Evolutionary conservation across 345 rosid species (phyloP).

Genomic region (Mercurialis annua): DNA sequence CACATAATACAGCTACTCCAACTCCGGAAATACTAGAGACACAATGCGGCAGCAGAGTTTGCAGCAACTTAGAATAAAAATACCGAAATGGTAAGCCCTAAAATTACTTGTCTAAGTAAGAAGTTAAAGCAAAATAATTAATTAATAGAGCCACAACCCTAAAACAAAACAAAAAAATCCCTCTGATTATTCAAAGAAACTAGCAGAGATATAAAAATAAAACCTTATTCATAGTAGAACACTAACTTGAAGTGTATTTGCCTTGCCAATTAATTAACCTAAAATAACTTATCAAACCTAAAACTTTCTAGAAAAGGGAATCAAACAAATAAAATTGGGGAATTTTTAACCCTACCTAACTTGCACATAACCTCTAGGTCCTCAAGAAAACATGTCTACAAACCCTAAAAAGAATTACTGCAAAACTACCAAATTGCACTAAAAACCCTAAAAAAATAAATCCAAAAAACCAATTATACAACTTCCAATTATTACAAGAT

Average conservation of each 20-base stretch:
- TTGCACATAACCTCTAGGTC: slow-evolving; percentile 12
- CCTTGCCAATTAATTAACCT: slow-evolving; percentile 1
- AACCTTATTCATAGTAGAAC: neutral
- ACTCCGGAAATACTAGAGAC: neutral
- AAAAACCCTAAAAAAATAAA: slow-evolving; percentile 6
- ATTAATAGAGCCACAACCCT: neutral
- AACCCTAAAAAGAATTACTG: slow-evolving; percentile 15
- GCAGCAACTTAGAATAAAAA: neutral
- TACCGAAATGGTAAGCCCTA: neutral
- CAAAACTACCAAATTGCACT: neutral
- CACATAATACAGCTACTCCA: neutral
- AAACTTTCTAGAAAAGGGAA: neutral
- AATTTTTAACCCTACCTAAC: slow-evolving; percentile 17
- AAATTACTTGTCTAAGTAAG: neutral
- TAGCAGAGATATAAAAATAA: neutral
- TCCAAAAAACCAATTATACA: neutral
- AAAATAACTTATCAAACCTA: neutral
- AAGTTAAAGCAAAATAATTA: neutral
- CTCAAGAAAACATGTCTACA: neutral
- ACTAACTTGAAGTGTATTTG: neutral
- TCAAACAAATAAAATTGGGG: slow-evolving; percentile 2
- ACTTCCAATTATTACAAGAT: neutral
- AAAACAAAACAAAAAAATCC: neutral
- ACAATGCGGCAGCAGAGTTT: neutral
- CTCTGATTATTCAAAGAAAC: neutral